Percentiles rank a stretch among this genome's conserved stretches.
These are phyloP conservation scores for Candida glucosophila DNA, from an alignment of 1,139 yeast genomes.

Conservation along the genomic window DNA sequence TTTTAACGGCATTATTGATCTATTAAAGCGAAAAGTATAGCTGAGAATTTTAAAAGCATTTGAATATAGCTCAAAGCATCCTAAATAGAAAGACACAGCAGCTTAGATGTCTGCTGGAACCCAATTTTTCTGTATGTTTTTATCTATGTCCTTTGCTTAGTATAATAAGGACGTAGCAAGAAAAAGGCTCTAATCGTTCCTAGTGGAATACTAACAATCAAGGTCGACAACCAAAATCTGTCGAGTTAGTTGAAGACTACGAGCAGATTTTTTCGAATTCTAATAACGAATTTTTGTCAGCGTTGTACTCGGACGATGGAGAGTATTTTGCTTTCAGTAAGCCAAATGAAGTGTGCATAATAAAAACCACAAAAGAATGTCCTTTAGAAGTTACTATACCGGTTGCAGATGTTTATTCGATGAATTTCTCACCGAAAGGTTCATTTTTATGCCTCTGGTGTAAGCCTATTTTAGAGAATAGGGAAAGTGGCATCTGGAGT, in stretches of 20 bases:
- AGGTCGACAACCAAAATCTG: constrained; percentile 58
- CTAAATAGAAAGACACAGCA: too few species aligned
- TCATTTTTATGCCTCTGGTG: constrained; percentile 84
- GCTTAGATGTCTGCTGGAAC: too few species aligned
- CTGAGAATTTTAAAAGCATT: too few species aligned
- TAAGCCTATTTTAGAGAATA: constrained; percentile 58
- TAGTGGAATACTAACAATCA: constrained; percentile 12
- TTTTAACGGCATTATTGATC: too few species aligned
- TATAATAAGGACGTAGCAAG: too few species aligned
- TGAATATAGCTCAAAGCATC: too few species aligned
- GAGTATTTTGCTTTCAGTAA: constrained; percentile 49
- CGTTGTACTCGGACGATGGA: constrained; percentile 48
- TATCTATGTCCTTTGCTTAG: too few species aligned
- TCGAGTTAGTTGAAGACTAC: constrained; percentile 50
- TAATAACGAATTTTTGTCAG: constrained; percentile 32
- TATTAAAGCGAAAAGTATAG: too few species aligned
- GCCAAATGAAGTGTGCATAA: constrained; percentile 47
- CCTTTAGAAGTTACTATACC: constrained; percentile 34
- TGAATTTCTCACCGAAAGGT: constrained; percentile 86
- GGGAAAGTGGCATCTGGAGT: constrained; percentile 58
- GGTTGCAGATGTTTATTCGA: constrained; percentile 62
- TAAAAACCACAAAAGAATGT: constrained; percentile 39
- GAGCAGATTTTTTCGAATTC: constrained; percentile 29
- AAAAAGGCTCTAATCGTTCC: too few species aligned
- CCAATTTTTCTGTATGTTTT: too few species aligned